phyloP scores from a whole-genome alignment of 1,284 basidiomycete species.

The Ustilago sp. region DNA sequence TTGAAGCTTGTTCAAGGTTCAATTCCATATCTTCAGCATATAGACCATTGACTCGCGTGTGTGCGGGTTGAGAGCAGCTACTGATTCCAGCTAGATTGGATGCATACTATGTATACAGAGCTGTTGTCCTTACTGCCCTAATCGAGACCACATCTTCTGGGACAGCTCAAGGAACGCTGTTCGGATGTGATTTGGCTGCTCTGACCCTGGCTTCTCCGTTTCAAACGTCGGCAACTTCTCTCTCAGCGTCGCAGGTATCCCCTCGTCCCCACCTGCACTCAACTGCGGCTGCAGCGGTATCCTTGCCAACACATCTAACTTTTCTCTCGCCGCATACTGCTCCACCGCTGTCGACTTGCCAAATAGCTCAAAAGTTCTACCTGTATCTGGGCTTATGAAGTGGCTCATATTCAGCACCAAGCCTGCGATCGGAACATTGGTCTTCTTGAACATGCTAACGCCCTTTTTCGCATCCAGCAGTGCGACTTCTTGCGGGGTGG shows the following conservation, averaged over 20 bases:
- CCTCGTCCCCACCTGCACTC: slow-evolving; percentile 81
- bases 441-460: slow-evolving; percentile 90
- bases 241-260: slow-evolving; percentile 73
- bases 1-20: neutral
- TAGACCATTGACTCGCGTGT: neutral
- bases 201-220: slow-evolving; percentile 35
- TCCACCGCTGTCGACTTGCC: slow-evolving; percentile 80
- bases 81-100: too few species aligned
- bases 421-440: slow-evolving; percentile 87
- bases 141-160: slow-evolving; percentile 32
- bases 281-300: slow-evolving; percentile 84
- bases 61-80: too few species aligned
- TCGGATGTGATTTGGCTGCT: slow-evolving; percentile 23
- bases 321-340: slow-evolving; percentile 75
- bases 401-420: slow-evolving; percentile 90
- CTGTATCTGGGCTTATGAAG: slow-evolving; percentile 84
- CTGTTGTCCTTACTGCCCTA: slow-evolving; percentile 6
- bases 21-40: neutral
- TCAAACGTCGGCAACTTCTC: slow-evolving; percentile 53
- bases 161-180: slow-evolving; percentile 49
- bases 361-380: slow-evolving; percentile 80
- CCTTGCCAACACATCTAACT: slow-evolving; percentile 81
- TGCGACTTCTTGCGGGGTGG: slow-evolving; percentile 95
- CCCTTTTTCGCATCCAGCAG: slow-evolving; percentile 92
- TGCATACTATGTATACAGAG: neutral